phyloP scores from a whole-genome alignment of 31 red algal genomes.

The Bonnemaisonia californica region DNA sequence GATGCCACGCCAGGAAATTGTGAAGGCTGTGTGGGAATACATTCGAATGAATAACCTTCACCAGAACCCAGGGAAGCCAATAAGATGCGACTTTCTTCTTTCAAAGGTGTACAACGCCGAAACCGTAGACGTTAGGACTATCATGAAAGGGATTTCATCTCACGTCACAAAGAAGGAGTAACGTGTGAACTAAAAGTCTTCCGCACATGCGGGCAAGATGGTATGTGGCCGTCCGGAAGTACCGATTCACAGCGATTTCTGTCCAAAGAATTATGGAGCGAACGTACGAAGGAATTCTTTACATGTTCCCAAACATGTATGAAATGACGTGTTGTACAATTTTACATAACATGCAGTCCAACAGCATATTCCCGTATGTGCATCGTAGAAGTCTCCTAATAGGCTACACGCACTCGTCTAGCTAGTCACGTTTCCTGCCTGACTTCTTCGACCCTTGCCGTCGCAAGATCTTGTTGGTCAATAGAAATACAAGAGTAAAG shows the following conservation, averaged over 20 bases:
- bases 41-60: slow-evolving; percentile 83
- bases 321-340: too few species aligned
- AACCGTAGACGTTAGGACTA: slow-evolving; percentile 37
- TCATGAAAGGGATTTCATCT: slow-evolving; percentile 63
- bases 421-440: slow-evolving; percentile 42
- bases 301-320: too few species aligned
- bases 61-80: slow-evolving; percentile 35
- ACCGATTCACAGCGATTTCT: too few species aligned
- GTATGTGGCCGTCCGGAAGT: too few species aligned
- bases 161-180: slow-evolving; percentile 56
- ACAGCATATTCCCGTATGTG: too few species aligned
- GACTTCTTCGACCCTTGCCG: slow-evolving; percentile 24
- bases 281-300: too few species aligned
- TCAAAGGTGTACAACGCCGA: slow-evolving; percentile 66
- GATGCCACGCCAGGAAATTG: slow-evolving; percentile 53
- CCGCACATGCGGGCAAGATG: too few species aligned
- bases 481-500: neutral
- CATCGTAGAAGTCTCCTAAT: too few species aligned
- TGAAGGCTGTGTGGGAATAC: slow-evolving; percentile 87
- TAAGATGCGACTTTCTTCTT: slow-evolving; percentile 76
- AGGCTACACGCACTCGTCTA: too few species aligned
- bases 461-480: slow-evolving; percentile 28
- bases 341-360: too few species aligned
- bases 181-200: neutral
- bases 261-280: too few species aligned